Conservation (phyloP, 306 rosid genomes). For the Canavalia ensiformis region DNA sequence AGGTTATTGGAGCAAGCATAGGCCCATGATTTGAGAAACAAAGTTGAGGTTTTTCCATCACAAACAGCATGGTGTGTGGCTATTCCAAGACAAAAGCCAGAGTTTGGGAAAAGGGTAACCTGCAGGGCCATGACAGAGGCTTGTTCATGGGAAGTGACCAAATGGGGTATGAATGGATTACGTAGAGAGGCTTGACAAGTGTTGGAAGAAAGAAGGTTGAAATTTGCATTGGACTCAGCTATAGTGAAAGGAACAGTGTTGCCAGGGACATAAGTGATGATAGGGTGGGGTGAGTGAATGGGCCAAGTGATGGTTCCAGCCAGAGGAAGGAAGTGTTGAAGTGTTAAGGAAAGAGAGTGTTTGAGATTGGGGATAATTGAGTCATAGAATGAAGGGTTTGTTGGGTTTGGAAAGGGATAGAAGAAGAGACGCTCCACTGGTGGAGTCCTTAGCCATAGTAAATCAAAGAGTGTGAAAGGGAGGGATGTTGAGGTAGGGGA, state of each 20-base stretch:
- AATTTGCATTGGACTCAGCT: conserved; percentile 46
- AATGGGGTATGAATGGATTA: conserved; percentile 5
- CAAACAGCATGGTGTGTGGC: conserved; percentile 49
- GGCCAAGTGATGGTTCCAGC: conserved; percentile 54
- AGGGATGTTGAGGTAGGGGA: conserved; percentile 1
- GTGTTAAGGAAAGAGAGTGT: conserved; percentile 50
- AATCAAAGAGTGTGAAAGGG: conserved; percentile 50
- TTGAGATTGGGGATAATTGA: conserved; percentile 54
- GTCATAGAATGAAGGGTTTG: conserved; percentile 22
- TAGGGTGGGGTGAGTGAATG: conserved; percentile 17
- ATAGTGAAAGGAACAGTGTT: conserved; percentile 45
- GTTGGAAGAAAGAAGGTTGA: conserved; percentile 13
- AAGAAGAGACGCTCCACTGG: conserved; percentile 45
- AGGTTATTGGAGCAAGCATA: conserved; percentile 4
- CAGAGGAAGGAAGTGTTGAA: conserved; percentile 45
- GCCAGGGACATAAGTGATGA: conserved; percentile 38
- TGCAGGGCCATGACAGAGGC: conserved; percentile 37
- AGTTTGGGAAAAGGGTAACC: conserved; percentile 42
- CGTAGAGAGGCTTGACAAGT: background rate
- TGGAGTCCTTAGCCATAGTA: conserved; percentile 39
- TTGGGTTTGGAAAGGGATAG: conserved; percentile 19
- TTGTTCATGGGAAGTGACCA: conserved; percentile 33
- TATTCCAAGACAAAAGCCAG: conserved; percentile 46
- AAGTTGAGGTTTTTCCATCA: conserved; percentile 45
- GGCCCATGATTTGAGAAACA: conserved; percentile 45